Percentiles rank a stretch among this genome's conserved stretches.
Evolutionary conservation across 768 basidiomycete species (phyloP).

Genomic region (Tricholoma terreum): DNA sequence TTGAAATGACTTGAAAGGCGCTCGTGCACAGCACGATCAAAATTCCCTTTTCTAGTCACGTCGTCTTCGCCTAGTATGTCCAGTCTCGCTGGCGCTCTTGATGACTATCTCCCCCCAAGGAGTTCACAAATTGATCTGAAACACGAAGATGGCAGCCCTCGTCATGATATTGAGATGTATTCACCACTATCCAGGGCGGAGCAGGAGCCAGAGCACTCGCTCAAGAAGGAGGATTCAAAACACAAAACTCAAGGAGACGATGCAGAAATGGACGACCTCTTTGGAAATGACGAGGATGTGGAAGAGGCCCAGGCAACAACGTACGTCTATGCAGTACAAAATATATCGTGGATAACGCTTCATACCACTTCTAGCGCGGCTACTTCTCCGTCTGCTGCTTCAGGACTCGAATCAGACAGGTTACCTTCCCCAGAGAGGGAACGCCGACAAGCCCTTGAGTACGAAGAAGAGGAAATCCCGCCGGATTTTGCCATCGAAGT

Average conservation of each 20-base stretch:
- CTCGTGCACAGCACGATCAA: slow-evolving; percentile 4
- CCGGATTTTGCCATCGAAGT: slow-evolving; percentile 52
- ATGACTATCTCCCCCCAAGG: slow-evolving; percentile 25
- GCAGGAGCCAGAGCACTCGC: not conserved
- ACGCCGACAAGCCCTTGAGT: slow-evolving; percentile 72
- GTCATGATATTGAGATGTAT: slow-evolving; percentile 40
- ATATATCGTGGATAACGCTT: not conserved
- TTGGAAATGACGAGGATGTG: slow-evolving; percentile 66
- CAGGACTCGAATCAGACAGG: slow-evolving; percentile 59
- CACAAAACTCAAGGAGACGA: slow-evolving; percentile 27
- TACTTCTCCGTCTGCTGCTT: slow-evolving; percentile 42
- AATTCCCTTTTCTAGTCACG: slow-evolving; percentile 5
- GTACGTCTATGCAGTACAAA: slow-evolving; percentile 30
- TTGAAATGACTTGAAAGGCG: too few relatives aligned
- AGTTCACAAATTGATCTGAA: slow-evolving; percentile 2
- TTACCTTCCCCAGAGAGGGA: slow-evolving; percentile 60
- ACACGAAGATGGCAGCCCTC: slow-evolving; percentile 6
- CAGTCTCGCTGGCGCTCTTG: slow-evolving; percentile 57
- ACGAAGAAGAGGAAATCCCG: slow-evolving; percentile 74
- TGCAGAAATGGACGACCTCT: slow-evolving; percentile 70
- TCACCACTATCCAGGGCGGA: not conserved
- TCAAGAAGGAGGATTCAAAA: not conserved
- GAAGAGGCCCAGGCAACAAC: slow-evolving; percentile 47
- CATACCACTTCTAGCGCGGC: slow-evolving; percentile 22
- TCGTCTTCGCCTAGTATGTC: slow-evolving; percentile 40